phyloP scores from a whole-genome alignment of 331 rosid species.

The Prunus yedoensis region DNA sequence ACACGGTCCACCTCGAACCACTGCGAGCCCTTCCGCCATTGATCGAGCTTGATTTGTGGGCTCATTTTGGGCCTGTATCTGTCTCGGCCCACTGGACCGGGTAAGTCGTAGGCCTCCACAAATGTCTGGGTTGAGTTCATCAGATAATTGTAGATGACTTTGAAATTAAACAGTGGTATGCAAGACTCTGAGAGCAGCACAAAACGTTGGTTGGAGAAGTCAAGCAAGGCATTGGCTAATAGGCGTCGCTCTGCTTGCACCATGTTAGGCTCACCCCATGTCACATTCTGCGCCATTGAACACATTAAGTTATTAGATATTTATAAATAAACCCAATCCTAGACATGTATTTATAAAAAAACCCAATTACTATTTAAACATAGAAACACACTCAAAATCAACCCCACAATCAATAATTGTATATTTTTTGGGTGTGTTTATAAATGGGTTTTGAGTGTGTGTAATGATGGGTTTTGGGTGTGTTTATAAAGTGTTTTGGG shows the following conservation, averaged over 20 bases:
- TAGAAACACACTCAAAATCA: too few species aligned
- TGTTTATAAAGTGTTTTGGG: too few species aligned
- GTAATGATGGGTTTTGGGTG: too few species aligned
- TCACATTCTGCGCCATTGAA: slow-evolving; percentile 44
- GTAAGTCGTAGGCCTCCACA: slow-evolving; percentile 57
- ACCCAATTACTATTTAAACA: too few species aligned
- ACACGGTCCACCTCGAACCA: slow-evolving; percentile 72
- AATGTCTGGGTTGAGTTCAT: slow-evolving; percentile 45
- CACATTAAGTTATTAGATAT: too few species aligned
- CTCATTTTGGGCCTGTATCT: slow-evolving; percentile 50
- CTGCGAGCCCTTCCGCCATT: slow-evolving; percentile 85
- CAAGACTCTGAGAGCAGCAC: slow-evolving; percentile 81
- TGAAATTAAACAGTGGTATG: slow-evolving; percentile 78
- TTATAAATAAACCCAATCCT: too few species aligned
- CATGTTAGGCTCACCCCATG: slow-evolving; percentile 81
- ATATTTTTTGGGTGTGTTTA: too few species aligned
- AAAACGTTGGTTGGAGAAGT: slow-evolving; percentile 64
- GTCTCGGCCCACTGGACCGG: slow-evolving; percentile 48
- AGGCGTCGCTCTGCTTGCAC: slow-evolving; percentile 74
- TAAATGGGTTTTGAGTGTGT: too few species aligned
- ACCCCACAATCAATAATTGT: too few species aligned
- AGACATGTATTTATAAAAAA: too few species aligned
- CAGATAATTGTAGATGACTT: slow-evolving; percentile 49
- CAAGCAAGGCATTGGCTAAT: slow-evolving; percentile 66
- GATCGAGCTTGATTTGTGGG: slow-evolving; percentile 34